Base-by-base conservation (phyloP, 2,329 filamentous ascomycete species). In the Domatiomyces globalis region DNA sequence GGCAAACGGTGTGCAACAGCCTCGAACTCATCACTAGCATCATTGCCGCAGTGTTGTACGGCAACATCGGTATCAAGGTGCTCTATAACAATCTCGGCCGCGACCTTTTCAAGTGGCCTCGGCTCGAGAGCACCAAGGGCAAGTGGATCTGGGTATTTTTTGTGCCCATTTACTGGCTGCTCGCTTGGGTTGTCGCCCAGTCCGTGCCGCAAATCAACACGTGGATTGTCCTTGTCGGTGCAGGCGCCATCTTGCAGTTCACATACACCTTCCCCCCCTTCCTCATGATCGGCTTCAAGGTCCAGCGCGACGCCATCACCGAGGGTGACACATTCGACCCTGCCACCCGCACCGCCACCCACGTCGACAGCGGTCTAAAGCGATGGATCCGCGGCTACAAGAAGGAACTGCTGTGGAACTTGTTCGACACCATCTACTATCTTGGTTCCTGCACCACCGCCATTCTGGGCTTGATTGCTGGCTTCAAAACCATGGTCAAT, bases 241-340 rank as follows among this genome's bases (percentile, higher is more conserved):
- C 72, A 0, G 61, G 68, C 1, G 70, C 67, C 58, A 67, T 74
- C 17, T 51, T 75, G 48, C 69, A 74, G 43, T 67, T 75, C 58
- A 71, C 66, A 10, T 75, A 74, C 58, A 71, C 71, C 0, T 66
- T 74, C 50, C 72, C 72, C 15, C 62, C 62, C 8, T 51, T 63
- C 43, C 49, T 65, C 19, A 52, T 57, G 27, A 46, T 65, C n/a
- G 63, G 62, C 1, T 63, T 60, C 56, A 61, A 63, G 36, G 49
- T 61, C n/a, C 60, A 63, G 49, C 60, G 58, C 19, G 58, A 61
- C 29, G 60, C 62, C 18, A 60, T 64, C 39, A 51, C 60, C 2
- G 51, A 52, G 10, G 51, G 51, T 8, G 61, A 63, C 25, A 52
- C 50, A 2, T 62, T 57, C 48, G 55, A 63, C 48, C 60, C 57